Evolutionary conservation across 352 stramenopile genomes (phyloP), one percentile per base, ranked within the genome.

Genomic region (Pythium biforme): DNA sequence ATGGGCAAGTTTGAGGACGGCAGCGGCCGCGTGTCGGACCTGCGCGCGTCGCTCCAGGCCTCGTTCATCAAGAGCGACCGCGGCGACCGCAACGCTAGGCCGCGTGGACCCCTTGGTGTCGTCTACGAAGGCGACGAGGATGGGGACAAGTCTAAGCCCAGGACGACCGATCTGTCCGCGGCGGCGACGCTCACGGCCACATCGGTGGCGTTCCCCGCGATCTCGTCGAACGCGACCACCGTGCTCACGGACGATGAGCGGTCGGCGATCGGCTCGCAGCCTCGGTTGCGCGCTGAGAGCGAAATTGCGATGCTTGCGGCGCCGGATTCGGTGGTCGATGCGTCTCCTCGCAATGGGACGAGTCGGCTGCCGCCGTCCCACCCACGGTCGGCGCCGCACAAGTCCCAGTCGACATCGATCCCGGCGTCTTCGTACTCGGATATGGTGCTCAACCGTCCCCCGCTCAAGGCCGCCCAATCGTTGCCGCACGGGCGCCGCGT

Each of bases 1-100:
- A 73, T 90, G 26, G 81, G 76, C 17, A 66, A 84, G 20, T 86
- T 77, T 47, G 76, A 80, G 19, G 69, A 76, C 23, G 70, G 55
- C 34, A 68, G 31, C 52, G 62, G 63, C 27, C 60, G 62, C 40
- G 51, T 71, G 29, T 68, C 68, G 45, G 65, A 69, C 17, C 1
- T 69, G 43, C 33, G 33, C n/a, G 45, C 48, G 25, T 53, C 31
- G 41, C 31, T 43, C 9, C 43, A 49, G 14, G 31, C 53, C 15
- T 71, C 55, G 23, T 53, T 49, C 29, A 34, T 63, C 33, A 69
- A 69, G 34, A 62, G 40, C 27, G 61, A 74, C 14, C 59, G 50
- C 14, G 45, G 50, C 20, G 26, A 40, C 15, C 43, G 45, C 29
- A 56, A 31, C 22, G 50, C 48, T 1, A 4, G 25, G 22, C 22